Conservation (phyloP, 2,329 filamentous ascomycete genomes). For the Tolypocladium ovalisporum region DNA sequence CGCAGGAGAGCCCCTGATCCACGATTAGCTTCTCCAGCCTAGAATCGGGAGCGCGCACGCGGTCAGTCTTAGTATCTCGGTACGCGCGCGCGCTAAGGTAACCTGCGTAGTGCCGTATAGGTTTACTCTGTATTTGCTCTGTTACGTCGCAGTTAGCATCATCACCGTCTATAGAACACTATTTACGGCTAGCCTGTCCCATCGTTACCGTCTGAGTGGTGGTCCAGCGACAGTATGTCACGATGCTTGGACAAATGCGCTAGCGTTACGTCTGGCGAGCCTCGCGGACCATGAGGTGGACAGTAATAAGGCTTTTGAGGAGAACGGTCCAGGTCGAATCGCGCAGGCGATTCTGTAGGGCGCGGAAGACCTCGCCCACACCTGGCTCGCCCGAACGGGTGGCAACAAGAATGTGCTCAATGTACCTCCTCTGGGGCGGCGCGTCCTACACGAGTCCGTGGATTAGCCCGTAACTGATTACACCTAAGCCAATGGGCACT, state of each 20-base stretch:
- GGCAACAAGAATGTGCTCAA: conserved; percentile 92
- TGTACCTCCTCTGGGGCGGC: conserved; percentile 97
- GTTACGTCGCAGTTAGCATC: conserved; percentile 3
- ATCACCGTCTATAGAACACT: neutral
- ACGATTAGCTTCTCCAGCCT: conserved; percentile 77
- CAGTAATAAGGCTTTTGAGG: conserved; percentile 92
- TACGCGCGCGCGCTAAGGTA: conserved; percentile 81
- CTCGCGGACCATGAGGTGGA: conserved; percentile 96
- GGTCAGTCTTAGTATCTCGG: conserved; percentile 77
- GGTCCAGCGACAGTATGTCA: conserved; percentile 75
- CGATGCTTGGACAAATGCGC: conserved; percentile 74
- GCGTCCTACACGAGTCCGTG: too few species aligned
- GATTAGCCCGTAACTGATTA: too few species aligned
- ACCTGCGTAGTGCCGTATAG: conserved; percentile 83
- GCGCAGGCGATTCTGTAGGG: conserved; percentile 75
- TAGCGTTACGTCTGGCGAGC: conserved; percentile 78
- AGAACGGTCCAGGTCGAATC: conserved; percentile 99
- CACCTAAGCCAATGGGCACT: neutral
- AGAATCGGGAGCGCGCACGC: conserved; percentile 72
- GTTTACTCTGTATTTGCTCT: conserved; percentile 91
- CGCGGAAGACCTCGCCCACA: conserved; percentile 90
- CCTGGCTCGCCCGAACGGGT: conserved; percentile 92
- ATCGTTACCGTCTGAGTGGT: conserved; percentile 84
- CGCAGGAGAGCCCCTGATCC: conserved; percentile 84
- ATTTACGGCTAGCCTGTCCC: neutral